Conservation (phyloP, 495 filamentous ascomycete species). For the Terfezia claveryi region DNA sequence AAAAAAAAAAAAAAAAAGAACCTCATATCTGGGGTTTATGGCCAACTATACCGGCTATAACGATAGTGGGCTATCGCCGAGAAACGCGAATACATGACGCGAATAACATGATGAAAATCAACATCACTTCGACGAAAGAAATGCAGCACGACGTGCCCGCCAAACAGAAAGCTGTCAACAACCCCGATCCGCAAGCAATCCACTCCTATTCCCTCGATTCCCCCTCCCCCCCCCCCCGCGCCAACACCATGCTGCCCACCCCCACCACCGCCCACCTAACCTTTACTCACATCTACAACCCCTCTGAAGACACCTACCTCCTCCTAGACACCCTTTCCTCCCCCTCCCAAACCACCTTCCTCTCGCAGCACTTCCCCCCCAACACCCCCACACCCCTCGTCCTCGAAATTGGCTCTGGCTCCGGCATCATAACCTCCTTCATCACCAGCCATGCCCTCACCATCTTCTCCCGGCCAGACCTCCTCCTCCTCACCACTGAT, state of each 20-base stretch:
- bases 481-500: conserved; percentile 56
- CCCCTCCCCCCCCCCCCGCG: too few relatives aligned
- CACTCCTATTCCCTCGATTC: background rate
- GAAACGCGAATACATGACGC: too few relatives aligned
- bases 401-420: conserved; percentile 76
- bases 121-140: too few relatives aligned
- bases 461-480: conserved; percentile 49
- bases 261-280: background rate
- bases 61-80: too few relatives aligned
- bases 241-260: background rate
- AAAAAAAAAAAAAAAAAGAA: too few relatives aligned
- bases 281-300: conserved; percentile 46
- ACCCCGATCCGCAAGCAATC: background rate
- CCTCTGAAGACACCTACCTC: conserved; percentile 87
- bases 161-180: background rate
- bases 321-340: conserved; percentile 74
- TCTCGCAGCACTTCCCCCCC: conserved; percentile 7
- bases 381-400: conserved; percentile 22
- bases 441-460: conserved; percentile 44
- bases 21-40: too few relatives aligned
- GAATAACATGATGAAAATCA: too few relatives aligned
- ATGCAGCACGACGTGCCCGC: too few relatives aligned
- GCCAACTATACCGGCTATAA: too few relatives aligned
- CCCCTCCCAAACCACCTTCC: conserved; percentile 6
- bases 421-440: conserved; percentile 78